A percentile compares a stretch with the other conserved stretches of the same genome.
phyloP scores from a whole-genome alignment of 2,329 filamentous ascomycete genomes.

The Beauveria scarabaeidicola region DNA sequence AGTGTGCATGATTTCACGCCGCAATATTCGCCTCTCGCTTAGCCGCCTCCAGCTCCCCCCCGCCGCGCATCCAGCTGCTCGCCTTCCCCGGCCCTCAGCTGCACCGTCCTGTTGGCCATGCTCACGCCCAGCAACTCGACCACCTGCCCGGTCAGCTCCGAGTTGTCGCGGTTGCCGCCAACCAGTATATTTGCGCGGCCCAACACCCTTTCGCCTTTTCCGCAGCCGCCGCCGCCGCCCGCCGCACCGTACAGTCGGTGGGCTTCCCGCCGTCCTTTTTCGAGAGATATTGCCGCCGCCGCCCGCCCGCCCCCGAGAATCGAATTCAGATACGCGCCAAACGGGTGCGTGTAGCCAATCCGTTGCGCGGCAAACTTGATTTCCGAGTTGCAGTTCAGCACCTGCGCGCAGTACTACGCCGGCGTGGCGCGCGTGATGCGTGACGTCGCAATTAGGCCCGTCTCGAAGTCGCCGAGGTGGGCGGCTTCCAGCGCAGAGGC shows the following conservation, averaged over 20 bases:
- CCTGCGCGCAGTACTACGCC: conserved; percentile 17
- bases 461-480: conserved; percentile 18
- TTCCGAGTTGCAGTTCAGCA: conserved; percentile 18
- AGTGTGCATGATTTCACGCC: neutral
- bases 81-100: conserved; percentile 16
- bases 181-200: conserved; percentile 1
- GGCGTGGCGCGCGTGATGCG: conserved; percentile 20
- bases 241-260: conserved; percentile 18
- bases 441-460: conserved; percentile 17
- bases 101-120: conserved; percentile 16
- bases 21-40: conserved; percentile 7
- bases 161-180: conserved; percentile 20
- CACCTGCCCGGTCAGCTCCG: conserved; percentile 19
- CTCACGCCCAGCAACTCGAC: conserved; percentile 18
- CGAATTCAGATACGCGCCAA: conserved; percentile 16
- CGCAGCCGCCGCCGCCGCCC: conserved; percentile 1
- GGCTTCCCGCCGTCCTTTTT: conserved; percentile 14
- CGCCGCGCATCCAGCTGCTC: conserved; percentile 18
- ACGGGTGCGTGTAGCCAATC: conserved; percentile 17
- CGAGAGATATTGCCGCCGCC: conserved; percentile 17
- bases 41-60: conserved; percentile 13
- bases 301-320: conserved; percentile 19
- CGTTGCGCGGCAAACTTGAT: conserved; percentile 20
- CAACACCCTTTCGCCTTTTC: too few relatives aligned
- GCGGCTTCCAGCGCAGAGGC: conserved; percentile 19